Conservation (phyloP, 192 early-diverging fungal species). For the Chytriomyces confervae region DNA sequence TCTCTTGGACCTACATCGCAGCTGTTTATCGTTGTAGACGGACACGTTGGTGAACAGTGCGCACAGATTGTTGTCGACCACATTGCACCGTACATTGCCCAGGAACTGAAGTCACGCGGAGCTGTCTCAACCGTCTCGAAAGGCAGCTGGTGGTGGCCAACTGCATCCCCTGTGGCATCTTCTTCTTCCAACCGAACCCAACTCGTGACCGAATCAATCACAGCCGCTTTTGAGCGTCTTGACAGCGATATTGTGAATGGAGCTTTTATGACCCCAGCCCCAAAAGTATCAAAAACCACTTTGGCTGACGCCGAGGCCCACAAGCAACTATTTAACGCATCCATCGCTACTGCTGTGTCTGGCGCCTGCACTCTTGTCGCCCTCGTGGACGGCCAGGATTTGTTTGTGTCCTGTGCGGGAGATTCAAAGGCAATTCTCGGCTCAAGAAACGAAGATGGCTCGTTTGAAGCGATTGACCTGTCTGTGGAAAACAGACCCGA, state of each 20-base stretch:
- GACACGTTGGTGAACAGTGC: conserved; percentile 53
- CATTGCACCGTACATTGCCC: conserved; percentile 40
- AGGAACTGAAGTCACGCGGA: conserved; percentile 25
- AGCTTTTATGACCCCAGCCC: conserved; percentile 29
- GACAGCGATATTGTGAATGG: conserved; percentile 57
- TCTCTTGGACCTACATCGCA: neutral
- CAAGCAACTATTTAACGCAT: neutral
- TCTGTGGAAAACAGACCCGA: conserved; percentile 49
- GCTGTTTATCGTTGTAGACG: conserved; percentile 46
- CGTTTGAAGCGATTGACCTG: conserved; percentile 44
- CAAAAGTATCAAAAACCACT: neutral
- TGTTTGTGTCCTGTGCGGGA: conserved; percentile 59
- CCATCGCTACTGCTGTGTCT: conserved; percentile 42
- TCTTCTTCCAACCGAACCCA: conserved; percentile 26
- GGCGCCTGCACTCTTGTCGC: conserved; percentile 59
- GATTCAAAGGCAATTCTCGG: conserved; percentile 57
- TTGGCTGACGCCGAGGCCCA: neutral
- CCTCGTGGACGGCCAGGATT: conserved; percentile 50
- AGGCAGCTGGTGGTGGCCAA: conserved; percentile 1
- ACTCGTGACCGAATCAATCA: conserved; percentile 41
- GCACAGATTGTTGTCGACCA: conserved; percentile 43
- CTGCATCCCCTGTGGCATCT: neutral
- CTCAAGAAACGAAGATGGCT: conserved; percentile 38
- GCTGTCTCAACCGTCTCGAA: neutral
- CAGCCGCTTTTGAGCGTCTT: conserved; percentile 47